Conservation (phyloP, 805 yeast species). For the Yarrowia sp. region DNA sequence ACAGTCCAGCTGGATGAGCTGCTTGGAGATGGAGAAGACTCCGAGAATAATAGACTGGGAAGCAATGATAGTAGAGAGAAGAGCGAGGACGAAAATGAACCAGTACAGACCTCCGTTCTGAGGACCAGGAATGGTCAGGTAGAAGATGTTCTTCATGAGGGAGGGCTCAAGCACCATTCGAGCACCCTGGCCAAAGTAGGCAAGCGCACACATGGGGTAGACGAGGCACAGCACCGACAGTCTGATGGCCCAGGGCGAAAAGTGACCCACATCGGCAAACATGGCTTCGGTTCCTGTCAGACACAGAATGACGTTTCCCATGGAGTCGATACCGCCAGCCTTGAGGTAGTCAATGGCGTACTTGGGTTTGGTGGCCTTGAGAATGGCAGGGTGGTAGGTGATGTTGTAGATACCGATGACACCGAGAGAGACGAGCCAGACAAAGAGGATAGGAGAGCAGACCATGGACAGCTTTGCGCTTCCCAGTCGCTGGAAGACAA, state of each 20-base stretch:
- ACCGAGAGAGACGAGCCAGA: slow-evolving; percentile 59
- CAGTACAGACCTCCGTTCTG: slow-evolving; percentile 56
- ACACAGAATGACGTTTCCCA: slow-evolving; percentile 61
- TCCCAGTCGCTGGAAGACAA: slow-evolving; percentile 59
- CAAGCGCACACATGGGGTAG: slow-evolving; percentile 60
- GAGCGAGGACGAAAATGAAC: slow-evolving; percentile 60
- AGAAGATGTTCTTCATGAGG: slow-evolving; percentile 56
- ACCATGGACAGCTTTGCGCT: slow-evolving; percentile 56
- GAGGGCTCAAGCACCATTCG: slow-evolving; percentile 55
- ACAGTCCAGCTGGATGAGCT: slow-evolving; percentile 61
- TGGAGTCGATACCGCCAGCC: slow-evolving; percentile 50
- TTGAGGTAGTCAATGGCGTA: slow-evolving; percentile 58
- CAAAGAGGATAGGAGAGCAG: slow-evolving; percentile 62
- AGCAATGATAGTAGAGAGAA: slow-evolving; percentile 63
- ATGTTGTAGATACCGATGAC: slow-evolving; percentile 59
- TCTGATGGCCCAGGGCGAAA: slow-evolving; percentile 59
- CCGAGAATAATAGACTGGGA: slow-evolving; percentile 66
- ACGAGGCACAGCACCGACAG: slow-evolving; percentile 56
- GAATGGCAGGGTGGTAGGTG: slow-evolving; percentile 53
- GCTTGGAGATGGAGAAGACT: slow-evolving; percentile 60
- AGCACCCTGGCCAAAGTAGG: slow-evolving; percentile 67
- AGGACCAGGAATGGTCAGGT: slow-evolving; percentile 60
- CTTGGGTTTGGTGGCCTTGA: slow-evolving; percentile 59
- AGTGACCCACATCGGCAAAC: slow-evolving; percentile 69
- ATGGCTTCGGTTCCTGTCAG: slow-evolving; percentile 69